Base-by-base conservation (phyloP, 1,139 yeast genomes). In the Debaryomyces coudertii region DNA sequence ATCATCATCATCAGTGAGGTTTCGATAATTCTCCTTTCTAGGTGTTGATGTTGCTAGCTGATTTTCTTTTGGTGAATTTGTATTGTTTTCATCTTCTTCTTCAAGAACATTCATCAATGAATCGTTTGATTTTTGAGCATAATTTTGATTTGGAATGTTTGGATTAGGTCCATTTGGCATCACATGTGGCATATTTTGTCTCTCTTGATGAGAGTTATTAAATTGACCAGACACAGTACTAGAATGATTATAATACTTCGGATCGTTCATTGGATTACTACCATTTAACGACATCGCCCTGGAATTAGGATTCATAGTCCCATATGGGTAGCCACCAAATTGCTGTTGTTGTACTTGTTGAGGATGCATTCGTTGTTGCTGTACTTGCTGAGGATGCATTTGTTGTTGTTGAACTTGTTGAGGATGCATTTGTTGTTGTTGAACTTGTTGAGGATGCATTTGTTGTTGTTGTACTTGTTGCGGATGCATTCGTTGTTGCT, bases 211-310 rank as follows among this genome's bases (percentile, higher is more conserved):
- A 40, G 24, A 30, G 24, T 33, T 30, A 36, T 22, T 28, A 18
- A 20, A 31, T 44, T 29, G 33, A 5, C 22, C 25, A 3, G 38
- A 28, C 3, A 12, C 28, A 22, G 34, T 15, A 8, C 38, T 28
- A 14, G 27, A 11, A 12, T 28, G 35, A 15, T 28, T 16, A n/a
- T 27, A n/a, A n/a, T 27, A n/a, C 27, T 27, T 38, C 8, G 33
- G 41, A 38, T 38, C 41, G 14, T 12, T 38, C 12, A 68, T 67
- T 9, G 75, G 74, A 48, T 70, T 69, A 1, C 56, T 56, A 3
- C 69, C 69, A 1, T 70, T 66, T 34, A 75, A 61, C 9, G 77
- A 68, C 68, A 67, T 73, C 16, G 80, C 77, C 37, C 79, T 61
- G 1, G 82, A 80, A 23, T 45, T 36, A n/a, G 66, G 62, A 22